Percentiles rank a stretch among this genome's conserved stretches.
These are phyloP conservation scores for Penicillium sp. DNA, from an alignment of 2,329 filamentous ascomycete genomes.

Conservation along the genomic window DNA sequence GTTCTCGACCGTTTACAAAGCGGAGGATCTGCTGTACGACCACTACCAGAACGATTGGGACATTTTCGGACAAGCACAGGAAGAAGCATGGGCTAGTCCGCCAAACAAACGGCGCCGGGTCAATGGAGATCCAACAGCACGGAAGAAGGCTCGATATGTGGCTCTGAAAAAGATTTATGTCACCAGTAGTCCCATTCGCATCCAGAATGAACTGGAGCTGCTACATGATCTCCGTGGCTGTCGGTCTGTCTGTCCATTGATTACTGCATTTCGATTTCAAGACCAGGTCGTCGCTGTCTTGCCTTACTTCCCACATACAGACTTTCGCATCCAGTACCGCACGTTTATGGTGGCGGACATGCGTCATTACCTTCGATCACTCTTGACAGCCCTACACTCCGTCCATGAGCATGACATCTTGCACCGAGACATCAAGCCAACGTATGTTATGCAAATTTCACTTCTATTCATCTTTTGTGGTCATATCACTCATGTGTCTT, in stretches of 20 bases:
- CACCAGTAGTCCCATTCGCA: constrained; percentile 86
- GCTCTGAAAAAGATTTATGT: constrained; percentile 99
- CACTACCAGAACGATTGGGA: constrained; percentile 85
- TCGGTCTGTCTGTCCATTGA: constrained; percentile 82
- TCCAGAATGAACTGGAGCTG: constrained; percentile 92
- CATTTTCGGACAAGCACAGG: constrained; percentile 55
- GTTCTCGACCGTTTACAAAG: constrained; percentile 98
- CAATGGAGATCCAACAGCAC: constrained; percentile 38
- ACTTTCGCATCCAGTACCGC: constrained; percentile 87
- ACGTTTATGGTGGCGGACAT: constrained; percentile 83
- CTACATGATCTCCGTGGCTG: constrained; percentile 80
- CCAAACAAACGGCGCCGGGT: constrained; percentile 52
- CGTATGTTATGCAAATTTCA: constrained; percentile 40
- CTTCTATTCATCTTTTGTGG: too few relatives aligned
- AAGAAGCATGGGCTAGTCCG: constrained; percentile 63
- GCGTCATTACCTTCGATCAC: constrained; percentile 77
- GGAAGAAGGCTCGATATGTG: constrained; percentile 66
- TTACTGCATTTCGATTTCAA: constrained; percentile 90
- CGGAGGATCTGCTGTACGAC: constrained; percentile 83
- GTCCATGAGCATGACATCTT: constrained; percentile 82
- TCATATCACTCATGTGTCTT: too few relatives aligned
- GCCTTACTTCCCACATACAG: constrained; percentile 90
- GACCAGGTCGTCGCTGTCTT: constrained; percentile 94
- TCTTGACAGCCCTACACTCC: constrained; percentile 76
- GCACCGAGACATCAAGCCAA: constrained; percentile 94